Conservation (phyloP, 306 rosid species). For the Quercus engelmannii region DNA sequence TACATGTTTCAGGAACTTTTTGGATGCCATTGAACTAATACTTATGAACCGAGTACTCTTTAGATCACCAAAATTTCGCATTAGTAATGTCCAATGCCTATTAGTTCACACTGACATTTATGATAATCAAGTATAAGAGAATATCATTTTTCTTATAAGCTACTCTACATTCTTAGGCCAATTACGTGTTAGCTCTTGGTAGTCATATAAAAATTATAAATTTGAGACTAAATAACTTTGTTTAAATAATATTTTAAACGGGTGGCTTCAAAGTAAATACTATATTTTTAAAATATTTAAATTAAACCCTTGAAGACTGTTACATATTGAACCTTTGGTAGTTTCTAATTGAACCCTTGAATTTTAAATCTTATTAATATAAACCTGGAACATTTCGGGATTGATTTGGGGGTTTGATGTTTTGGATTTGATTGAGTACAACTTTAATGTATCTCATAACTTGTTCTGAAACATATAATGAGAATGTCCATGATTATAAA, state of each 20-base stretch:
- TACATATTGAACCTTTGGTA: no score
- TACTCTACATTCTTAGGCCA: background rate
- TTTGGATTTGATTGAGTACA: no score
- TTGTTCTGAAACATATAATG: no score
- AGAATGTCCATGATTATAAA: no score
- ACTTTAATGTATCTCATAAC: no score
- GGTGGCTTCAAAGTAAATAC: no score
- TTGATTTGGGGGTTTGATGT: no score
- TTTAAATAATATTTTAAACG: background rate
- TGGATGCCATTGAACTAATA: background rate
- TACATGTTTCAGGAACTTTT: background rate
- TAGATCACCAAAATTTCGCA: background rate
- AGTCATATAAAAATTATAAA: background rate
- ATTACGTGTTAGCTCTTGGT: background rate
- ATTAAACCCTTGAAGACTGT: no score
- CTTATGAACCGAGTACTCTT: background rate
- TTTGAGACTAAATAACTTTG: background rate
- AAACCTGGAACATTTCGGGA: no score
- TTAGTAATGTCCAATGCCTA: background rate
- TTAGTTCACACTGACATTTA: background rate
- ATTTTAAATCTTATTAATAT: no score
- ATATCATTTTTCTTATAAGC: background rate
- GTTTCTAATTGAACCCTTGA: no score
- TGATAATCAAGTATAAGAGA: background rate
- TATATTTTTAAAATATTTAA: no score